Evolutionary conservation across 805 yeast species (phyloP), one percentile per base, ranked within the genome.

Genomic region (Teunomyces aglyptinius): DNA sequence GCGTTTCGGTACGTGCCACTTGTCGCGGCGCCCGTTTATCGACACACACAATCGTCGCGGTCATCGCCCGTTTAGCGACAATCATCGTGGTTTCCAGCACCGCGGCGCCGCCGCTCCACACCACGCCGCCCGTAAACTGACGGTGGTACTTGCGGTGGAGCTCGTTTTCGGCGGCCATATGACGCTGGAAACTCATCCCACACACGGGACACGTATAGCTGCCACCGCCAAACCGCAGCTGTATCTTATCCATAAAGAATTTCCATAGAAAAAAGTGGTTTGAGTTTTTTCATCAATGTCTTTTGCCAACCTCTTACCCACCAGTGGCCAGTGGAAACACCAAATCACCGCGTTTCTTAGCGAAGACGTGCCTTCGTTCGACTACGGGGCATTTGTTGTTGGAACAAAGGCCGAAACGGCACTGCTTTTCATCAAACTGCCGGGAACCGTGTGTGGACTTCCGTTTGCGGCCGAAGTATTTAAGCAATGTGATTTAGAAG

Each of bases 351-450:
- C 70, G 38, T 91, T 89, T 84, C 71, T 91, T 11, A 72, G 79
- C 4, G 98, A 91, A 59, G 98, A 91, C 58, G 92, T 87, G 12
- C 97, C 98, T 1, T 82, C 95, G 0, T 92, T 92, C 57, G 98
- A 91, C 64, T 86, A 84, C 57, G 98, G 98, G 28, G 98, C 97
- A 2, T 89, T 71, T 58, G 98, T 92, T 2, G 98, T 92, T n/a
- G 97, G 98, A 10, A 76, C 77, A 45, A 83, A 76, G 38, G 54
- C 55, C 3, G 86, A 88, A 58, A 72, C 82, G 2, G 97, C 96
- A 2, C 81, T 88, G 2, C 71, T 91, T 36, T 85, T 79, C 67
- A 86, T 95, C 75, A 91, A 91, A 65, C 84, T 85, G 49, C 71
- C 75, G 34, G 97, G 97, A 20, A 73, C 89, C 4, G 68, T 92